Evolutionary conservation across 1,284 basidiomycete species (phyloP).

Genomic region (Leucoagaricus sp.): DNA sequence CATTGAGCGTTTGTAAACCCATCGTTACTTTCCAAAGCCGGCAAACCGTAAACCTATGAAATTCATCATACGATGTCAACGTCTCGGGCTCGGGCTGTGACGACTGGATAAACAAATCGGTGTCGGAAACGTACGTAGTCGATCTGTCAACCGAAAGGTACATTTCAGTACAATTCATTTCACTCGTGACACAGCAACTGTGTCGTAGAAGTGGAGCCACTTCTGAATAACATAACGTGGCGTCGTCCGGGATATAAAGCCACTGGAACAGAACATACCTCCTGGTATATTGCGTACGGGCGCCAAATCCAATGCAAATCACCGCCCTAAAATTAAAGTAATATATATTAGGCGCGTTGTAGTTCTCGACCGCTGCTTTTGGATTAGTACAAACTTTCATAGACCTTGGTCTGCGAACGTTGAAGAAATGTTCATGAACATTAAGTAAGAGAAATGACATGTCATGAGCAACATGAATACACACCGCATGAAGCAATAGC

Average conservation of each 20-base stretch:
- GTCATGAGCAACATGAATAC: slow-evolving; percentile 31
- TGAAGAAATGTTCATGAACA: slow-evolving; percentile 38
- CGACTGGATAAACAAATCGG: neutral
- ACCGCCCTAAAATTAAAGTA: slow-evolving; percentile 51
- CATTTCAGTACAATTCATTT: neutral
- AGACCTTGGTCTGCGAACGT: slow-evolving; percentile 34
- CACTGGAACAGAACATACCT: slow-evolving; percentile 46
- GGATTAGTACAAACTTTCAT: slow-evolving; percentile 31
- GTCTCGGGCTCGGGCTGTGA: neutral
- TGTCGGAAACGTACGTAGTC: slow-evolving; percentile 31
- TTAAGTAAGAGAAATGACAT: slow-evolving; percentile 43
- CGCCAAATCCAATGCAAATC: slow-evolving; percentile 89
- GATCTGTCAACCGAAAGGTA: slow-evolving; percentile 24
- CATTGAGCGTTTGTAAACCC: slow-evolving; percentile 91
- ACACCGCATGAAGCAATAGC: slow-evolving; percentile 73
- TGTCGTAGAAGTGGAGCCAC: neutral
- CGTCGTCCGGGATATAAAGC: neutral
- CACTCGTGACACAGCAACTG: neutral
- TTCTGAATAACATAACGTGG: neutral
- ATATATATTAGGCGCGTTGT: neutral
- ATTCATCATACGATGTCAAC: neutral
- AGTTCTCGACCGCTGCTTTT: neutral
- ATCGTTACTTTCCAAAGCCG: slow-evolving; percentile 59
- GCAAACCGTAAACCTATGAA: slow-evolving; percentile 72
- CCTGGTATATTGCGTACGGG: slow-evolving; percentile 77